Percentiles rank a stretch among this genome's conserved stretches.
Evolutionary conservation across 805 yeast species (phyloP).

Genomic region (Candida ascalaphidarum): DNA sequence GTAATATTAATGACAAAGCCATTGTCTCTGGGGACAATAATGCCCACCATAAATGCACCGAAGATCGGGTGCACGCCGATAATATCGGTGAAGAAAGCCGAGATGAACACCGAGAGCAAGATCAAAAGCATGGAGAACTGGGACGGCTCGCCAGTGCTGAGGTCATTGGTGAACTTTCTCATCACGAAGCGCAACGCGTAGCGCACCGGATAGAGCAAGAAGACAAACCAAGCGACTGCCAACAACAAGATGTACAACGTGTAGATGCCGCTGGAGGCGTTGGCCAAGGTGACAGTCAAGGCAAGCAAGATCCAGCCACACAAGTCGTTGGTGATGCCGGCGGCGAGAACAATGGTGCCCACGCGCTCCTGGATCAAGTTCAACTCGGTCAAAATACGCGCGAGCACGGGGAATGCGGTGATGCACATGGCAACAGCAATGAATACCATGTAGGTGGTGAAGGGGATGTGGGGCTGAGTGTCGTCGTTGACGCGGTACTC

Average conservation of each 20-base stretch:
- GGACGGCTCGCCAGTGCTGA: conserved; percentile 53
- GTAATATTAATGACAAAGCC: conserved; percentile 63
- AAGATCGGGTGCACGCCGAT: conserved; percentile 83
- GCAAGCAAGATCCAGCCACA: conserved; percentile 79
- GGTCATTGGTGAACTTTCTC: conserved; percentile 40
- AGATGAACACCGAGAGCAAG: conserved; percentile 47
- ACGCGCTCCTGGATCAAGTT: conserved; percentile 65
- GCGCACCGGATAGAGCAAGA: conserved; percentile 51
- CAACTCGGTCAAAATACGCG: conserved; percentile 68
- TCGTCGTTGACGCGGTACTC: conserved; percentile 33
- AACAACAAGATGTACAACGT: conserved; percentile 63
- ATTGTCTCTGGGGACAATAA: conserved; percentile 68
- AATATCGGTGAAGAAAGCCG: conserved; percentile 74
- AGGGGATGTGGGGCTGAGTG: conserved; percentile 33
- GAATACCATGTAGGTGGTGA: conserved; percentile 71
- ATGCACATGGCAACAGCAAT: conserved; percentile 79
- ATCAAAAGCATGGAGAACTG: conserved; percentile 51
- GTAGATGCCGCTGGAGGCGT: conserved; percentile 57
- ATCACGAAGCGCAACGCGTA: conserved; percentile 38
- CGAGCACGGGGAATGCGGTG: conserved; percentile 81
- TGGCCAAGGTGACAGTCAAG: conserved; percentile 66
- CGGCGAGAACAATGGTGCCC: conserved; percentile 65
- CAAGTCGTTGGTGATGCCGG: conserved; percentile 75
- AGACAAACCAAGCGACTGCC: conserved; percentile 60
- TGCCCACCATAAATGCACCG: conserved; percentile 76